A percentile compares a stretch with the other conserved stretches of the same genome.
phyloP scores from a whole-genome alignment of 2,329 filamentous ascomycete species.

The Calonectria multiphialidica region DNA sequence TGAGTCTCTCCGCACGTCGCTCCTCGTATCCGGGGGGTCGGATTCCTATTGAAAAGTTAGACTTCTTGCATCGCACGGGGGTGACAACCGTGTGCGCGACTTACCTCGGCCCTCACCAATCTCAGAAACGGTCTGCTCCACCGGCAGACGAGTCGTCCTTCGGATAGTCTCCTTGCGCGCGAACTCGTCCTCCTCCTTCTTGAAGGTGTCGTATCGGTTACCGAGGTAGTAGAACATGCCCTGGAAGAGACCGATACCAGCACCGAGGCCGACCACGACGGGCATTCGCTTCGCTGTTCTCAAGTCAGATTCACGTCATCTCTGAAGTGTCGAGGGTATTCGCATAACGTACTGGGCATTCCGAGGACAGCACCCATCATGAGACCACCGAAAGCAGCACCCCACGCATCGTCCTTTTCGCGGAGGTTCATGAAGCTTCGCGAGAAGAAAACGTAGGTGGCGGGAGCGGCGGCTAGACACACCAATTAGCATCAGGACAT shows the following conservation, averaged over 20 bases:
- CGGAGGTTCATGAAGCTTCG: conserved; percentile 86
- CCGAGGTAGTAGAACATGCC: conserved; percentile 77
- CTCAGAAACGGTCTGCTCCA: conserved; percentile 83
- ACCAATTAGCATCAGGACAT: conserved; percentile 40
- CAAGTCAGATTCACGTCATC: conserved; percentile 27
- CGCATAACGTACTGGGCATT: conserved; percentile 72
- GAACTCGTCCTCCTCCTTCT: conserved; percentile 76
- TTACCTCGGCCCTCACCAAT: conserved; percentile 90
- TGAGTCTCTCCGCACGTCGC: conserved; percentile 82
- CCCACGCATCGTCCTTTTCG: conserved; percentile 84
- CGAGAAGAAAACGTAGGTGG: conserved; percentile 82
- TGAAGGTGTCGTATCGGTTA: conserved; percentile 65
- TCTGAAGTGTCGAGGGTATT: not conserved
- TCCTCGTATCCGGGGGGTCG: conserved; percentile 86
- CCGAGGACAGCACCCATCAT: conserved; percentile 80
- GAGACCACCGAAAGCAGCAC: conserved; percentile 82
- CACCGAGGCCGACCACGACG: conserved; percentile 76
- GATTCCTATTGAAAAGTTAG: conserved; percentile 70
- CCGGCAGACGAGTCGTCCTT: conserved; percentile 79
- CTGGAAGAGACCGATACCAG: conserved; percentile 66
- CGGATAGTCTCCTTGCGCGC: conserved; percentile 81
- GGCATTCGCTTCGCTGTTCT: conserved; percentile 68
- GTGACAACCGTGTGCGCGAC: conserved; percentile 37
- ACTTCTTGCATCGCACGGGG: conserved; percentile 3
- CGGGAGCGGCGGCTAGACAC: conserved; percentile 69